Evolutionary conservation across 2,329 filamentous ascomycete genomes (phyloP).

Genomic region (Pseudocercospora macadamiae): DNA sequence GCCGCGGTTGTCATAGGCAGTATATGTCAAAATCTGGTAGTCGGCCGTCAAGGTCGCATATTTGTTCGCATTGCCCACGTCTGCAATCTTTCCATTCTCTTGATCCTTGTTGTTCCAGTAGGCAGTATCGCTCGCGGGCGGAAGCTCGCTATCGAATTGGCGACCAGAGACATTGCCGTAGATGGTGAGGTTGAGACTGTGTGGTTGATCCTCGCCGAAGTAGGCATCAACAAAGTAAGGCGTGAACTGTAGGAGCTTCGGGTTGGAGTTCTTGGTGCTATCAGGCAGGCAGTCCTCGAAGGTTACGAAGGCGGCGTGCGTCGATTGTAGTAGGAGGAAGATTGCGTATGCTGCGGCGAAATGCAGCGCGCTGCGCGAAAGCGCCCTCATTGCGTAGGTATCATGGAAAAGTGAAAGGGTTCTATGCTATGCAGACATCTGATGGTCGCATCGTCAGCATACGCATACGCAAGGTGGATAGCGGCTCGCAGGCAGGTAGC

Average conservation of each 20-base stretch:
- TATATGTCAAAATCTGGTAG: slow-evolving; percentile 76
- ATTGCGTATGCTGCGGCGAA: slow-evolving; percentile 11
- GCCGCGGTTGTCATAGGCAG: slow-evolving; percentile 60
- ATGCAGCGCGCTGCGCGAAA: slow-evolving; percentile 18
- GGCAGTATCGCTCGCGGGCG: slow-evolving; percentile 57
- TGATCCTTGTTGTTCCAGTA: slow-evolving; percentile 64
- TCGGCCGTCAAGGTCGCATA: slow-evolving; percentile 74
- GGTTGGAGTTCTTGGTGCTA: slow-evolving; percentile 59
- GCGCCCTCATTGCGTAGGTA: slow-evolving; percentile 25
- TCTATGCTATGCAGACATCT: slow-evolving; percentile 6
- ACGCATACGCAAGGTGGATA: not conserved
- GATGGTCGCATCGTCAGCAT: not conserved
- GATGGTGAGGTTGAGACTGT: slow-evolving; percentile 74
- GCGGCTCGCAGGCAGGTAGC: too few species aligned
- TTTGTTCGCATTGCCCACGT: slow-evolving; percentile 65
- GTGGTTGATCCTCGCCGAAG: slow-evolving; percentile 66
- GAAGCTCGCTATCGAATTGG: slow-evolving; percentile 60
- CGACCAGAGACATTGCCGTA: slow-evolving; percentile 91
- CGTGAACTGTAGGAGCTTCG: slow-evolving; percentile 74
- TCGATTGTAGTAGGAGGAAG: slow-evolving; percentile 41
- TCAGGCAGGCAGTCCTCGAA: slow-evolving; percentile 81
- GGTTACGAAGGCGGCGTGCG: slow-evolving; percentile 67
- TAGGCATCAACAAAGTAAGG: slow-evolving; percentile 73
- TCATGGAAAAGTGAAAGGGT: slow-evolving; percentile 19
- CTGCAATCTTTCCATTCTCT: slow-evolving; percentile 76